Evolutionary conservation across 1,139 yeast genomes (phyloP).

Genomic region (Debaryomycetaceae sp.): DNA sequence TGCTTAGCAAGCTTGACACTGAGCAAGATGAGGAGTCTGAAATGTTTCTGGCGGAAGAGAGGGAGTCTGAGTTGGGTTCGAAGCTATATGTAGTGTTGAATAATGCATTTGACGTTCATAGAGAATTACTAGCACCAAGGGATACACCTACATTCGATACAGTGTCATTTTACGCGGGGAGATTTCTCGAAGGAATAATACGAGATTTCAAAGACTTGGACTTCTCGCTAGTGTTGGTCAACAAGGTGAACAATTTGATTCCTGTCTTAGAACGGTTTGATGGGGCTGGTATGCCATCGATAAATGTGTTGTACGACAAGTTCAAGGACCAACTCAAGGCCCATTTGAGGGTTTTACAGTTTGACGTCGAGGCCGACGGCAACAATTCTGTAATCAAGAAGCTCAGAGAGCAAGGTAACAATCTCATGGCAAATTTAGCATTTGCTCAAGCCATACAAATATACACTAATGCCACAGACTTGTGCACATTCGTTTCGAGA

Average conservation of each 20-base stretch:
- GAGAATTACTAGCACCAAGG: constrained; percentile 1
- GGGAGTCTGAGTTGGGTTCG: constrained; percentile 13
- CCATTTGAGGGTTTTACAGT: constrained; percentile 3
- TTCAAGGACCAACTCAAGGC: constrained; percentile 5
- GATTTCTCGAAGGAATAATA: constrained; percentile 4
- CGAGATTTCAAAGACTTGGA: constrained; percentile 3
- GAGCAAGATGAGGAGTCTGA: background rate
- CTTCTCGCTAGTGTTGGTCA: constrained; percentile 2
- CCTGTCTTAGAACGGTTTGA: background rate
- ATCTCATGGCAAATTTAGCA: constrained; percentile 34
- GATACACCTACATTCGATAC: constrained; percentile 1
- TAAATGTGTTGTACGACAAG: constrained; percentile 4
- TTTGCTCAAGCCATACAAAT: constrained; percentile 41
- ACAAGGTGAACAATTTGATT: constrained; percentile 2
- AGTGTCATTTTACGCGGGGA: constrained; percentile 2
- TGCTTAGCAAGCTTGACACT: background rate
- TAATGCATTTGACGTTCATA: constrained; percentile 9
- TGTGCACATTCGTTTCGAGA: constrained; percentile 13
- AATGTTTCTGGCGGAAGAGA: background rate
- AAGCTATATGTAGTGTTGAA: constrained; percentile 15
- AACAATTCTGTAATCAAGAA: constrained; percentile 11
- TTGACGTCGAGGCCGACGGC: constrained; percentile 1
- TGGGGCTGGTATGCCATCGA: background rate
- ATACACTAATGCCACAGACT: constrained; percentile 37
- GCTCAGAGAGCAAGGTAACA: constrained; percentile 42